Conservation (phyloP, 495 filamentous ascomycete species). For the Clohesyomyces aquaticus region DNA sequence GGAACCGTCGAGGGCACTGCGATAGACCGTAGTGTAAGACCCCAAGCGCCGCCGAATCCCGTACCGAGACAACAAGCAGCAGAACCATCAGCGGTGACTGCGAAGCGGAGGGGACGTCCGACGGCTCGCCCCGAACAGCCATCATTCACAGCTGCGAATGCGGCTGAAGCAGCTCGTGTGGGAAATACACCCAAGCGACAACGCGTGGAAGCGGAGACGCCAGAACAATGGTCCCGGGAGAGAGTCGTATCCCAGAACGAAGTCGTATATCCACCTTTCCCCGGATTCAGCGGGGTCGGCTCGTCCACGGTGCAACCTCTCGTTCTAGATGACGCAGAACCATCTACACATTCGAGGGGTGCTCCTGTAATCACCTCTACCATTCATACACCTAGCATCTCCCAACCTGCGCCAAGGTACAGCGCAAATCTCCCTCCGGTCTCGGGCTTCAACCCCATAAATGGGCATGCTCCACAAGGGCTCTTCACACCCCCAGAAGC, state of each 20-base stretch:
- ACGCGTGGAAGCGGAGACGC: not conserved
- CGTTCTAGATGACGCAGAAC: not conserved
- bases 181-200: conserved; percentile 9
- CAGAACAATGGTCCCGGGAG: not conserved
- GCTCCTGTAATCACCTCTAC: not conserved
- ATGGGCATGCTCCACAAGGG: too few relatives aligned
- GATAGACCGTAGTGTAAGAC: conserved; percentile 13
- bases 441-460: too few relatives aligned
- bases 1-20: conserved; percentile 31
- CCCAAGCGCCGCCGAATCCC: not conserved
- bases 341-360: not conserved
- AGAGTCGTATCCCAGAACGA: too few relatives aligned
- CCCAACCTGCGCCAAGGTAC: not conserved
- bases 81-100: not conserved
- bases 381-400: not conserved
- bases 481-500: too few relatives aligned
- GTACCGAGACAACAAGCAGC: not conserved
- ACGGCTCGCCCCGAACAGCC: conserved; percentile 10
- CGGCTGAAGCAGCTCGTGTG: not conserved
- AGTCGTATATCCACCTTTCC: not conserved
- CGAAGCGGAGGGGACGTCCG: conserved; percentile 15
- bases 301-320: not conserved
- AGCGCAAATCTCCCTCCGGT: not conserved
- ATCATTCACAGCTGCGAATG: not conserved
- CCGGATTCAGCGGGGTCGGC: not conserved